phyloP scores from a whole-genome alignment of 257 asterid genomes.

The Solanum phureja region DNA sequence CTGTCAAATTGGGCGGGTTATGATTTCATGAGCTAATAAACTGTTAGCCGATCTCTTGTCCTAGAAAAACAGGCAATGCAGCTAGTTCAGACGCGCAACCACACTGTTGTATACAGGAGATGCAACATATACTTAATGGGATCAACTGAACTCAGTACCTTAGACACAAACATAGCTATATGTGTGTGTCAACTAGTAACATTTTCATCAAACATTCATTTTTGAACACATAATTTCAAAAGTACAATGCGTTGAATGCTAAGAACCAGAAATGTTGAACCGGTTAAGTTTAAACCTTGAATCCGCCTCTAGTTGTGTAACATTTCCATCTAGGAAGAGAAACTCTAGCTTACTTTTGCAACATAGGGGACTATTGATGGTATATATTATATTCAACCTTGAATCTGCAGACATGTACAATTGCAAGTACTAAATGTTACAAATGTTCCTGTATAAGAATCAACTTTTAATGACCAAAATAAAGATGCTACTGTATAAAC shows the following conservation, averaged over 20 bases:
- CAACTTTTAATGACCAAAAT: not conserved
- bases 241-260: not conserved
- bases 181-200: not conserved
- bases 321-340: not conserved
- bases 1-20: not conserved
- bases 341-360: not conserved
- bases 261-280: not conserved
- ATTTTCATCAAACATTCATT: not conserved
- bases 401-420: not conserved
- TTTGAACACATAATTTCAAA: not conserved
- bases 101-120: not conserved
- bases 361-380: not conserved
- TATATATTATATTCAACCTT: not conserved
- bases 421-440: not conserved
- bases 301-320: not conserved
- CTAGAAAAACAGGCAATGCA: not conserved
- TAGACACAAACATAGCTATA: not conserved
- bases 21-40: not conserved
- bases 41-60: not conserved
- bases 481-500: not conserved
- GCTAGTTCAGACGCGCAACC: not conserved
- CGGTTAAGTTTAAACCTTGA: not conserved
- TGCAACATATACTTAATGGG: not conserved
- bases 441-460: not conserved
- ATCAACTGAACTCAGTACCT: not conserved